Evolutionary conservation across 495 filamentous ascomycete species (phyloP), one percentile per base, ranked within the genome.

Genomic region (Penicillium roqueforti): DNA sequence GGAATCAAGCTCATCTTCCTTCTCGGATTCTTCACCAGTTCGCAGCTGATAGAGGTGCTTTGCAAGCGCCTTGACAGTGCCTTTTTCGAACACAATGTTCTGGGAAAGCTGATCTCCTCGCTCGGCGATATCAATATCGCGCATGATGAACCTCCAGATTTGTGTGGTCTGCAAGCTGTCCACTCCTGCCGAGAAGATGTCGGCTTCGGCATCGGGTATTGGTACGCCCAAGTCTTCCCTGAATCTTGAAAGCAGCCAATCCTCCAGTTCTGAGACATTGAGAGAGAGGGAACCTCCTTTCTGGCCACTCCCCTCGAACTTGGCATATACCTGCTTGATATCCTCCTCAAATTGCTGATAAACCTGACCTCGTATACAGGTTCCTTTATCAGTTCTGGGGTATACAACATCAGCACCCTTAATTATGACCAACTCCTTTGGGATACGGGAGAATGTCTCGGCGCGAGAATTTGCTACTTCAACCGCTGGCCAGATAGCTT

Each of bases 161-260:
- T 70, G 75, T 8, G 76, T 76, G 3, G 77, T 70, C 31, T 81
- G 80, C 19, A 81, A 54, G 4, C 79, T 83, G 47, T 83, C 80
- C 22, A 85, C 73, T 1, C 80, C 82, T 46, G 70, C 68, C 1
- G 68, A 66, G 55, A 83, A 85, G 31, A 85, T 71, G 56, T 83
- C 78, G 1, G 70, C 67, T 8, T 76, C 67, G 0, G 67, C 60
- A n/a, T 41, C 56, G n/a, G 54, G 29, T 13, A 62, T 13, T 46
- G 54, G 16, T 45, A 66, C 46, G 49, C 58, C 54, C 36, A 67
- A 41, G 49, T 67, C 53, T 55, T 66, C 37, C 9, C 47, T 54
- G 46, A 70, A 72, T n/a, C 52, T 52, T 10, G 53, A 32, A 1
- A 72, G 40, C 0, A 72, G 54, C 53, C 63, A 68, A 6, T 52